Percentiles rank a stretch among this genome's conserved stretches.
Evolutionary conservation across 768 basidiomycete species (phyloP).

Genomic region (Xerocomellus chrysenteron): DNA sequence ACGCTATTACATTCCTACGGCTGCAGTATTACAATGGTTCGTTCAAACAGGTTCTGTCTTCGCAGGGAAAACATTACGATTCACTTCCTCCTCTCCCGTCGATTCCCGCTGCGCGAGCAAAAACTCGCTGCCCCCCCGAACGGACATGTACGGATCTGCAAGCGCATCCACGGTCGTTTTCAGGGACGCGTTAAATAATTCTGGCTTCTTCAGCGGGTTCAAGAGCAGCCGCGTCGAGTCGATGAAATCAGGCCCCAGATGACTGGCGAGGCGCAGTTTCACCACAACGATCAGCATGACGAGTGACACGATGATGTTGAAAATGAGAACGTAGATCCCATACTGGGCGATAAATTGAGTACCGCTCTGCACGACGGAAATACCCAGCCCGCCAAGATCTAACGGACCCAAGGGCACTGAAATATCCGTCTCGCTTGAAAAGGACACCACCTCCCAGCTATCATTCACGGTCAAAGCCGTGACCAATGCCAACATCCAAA

Average conservation of each 20-base stretch:
- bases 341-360: not conserved
- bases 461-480: conserved; percentile 13
- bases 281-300: conserved; percentile 7
- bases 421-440: fast-evolving
- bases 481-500: conserved; percentile 13
- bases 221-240: conserved; percentile 11
- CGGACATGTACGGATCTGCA: too few relatives aligned
- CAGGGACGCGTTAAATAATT: too few relatives aligned
- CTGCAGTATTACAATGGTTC: too few relatives aligned
- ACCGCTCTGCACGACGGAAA: not conserved
- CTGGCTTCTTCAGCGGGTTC: conserved; percentile 2
- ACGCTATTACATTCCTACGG: not conserved
- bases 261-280: conserved; percentile 2
- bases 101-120: not conserved
- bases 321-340: conserved; percentile 4
- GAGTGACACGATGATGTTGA: conserved; percentile 10
- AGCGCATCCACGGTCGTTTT: too few relatives aligned
- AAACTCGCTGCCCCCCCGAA: not conserved
- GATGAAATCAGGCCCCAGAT: conserved; percentile 8
- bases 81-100: too few relatives aligned
- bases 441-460: conserved; percentile 1
- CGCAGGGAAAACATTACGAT: not conserved
- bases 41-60: not conserved
- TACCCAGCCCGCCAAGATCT: too few relatives aligned
- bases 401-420: conserved; percentile 4